Evolutionary conservation across 2,329 filamentous ascomycete genomes (phyloP), one percentile per base, ranked within the genome.

Genomic region (Neurospora sp.): DNA sequence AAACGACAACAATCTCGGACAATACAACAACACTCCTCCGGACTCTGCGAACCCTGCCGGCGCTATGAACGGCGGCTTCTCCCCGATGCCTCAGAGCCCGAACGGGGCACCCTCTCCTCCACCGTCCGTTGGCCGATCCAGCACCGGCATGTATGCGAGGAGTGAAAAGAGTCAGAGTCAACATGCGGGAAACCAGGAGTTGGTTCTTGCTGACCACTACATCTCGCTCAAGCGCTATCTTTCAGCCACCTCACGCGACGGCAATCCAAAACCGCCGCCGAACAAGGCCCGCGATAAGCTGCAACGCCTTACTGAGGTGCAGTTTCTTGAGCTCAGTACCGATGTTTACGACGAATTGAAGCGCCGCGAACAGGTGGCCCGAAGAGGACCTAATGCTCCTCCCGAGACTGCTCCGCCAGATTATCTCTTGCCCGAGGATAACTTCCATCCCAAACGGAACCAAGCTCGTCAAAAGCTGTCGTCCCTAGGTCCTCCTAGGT

Each of bases 301-400:
- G 70, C 85, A 97, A 71, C 89, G 95, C 71, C 86, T 99, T 68
- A 97, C 94, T 0, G 85, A 91, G 1, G 92, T 97, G 37, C 96
- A 99, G 80, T 98, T 99, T 80, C 93, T 97, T 80, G 96, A 99
- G 82, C 86, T 99, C 72, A 97, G 94, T 81, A 98, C 95, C 70
- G 96, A 99, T 81, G 95, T 99, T 52, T 98, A 92, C 81, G 96
- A 99, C 80, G 96, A 99, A 82, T 85, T 98, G 74, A 85, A 96
- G 74, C 90, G 96, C 71, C 89, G 96, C 73, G 94, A 98, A 80
- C 87, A 91, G 74, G 85, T 85, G 68, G 85, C 85, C 69, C 82
- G 87, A 72, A 82, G 82, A 69, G 83, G 84, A 17, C 82, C 85
- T 28, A 86, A 84, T 74, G 83, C 83, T 33, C 81, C 81, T 23